phyloP scores from a whole-genome alignment of 441 rosid genomes.

The Populus hybrid region DNA sequence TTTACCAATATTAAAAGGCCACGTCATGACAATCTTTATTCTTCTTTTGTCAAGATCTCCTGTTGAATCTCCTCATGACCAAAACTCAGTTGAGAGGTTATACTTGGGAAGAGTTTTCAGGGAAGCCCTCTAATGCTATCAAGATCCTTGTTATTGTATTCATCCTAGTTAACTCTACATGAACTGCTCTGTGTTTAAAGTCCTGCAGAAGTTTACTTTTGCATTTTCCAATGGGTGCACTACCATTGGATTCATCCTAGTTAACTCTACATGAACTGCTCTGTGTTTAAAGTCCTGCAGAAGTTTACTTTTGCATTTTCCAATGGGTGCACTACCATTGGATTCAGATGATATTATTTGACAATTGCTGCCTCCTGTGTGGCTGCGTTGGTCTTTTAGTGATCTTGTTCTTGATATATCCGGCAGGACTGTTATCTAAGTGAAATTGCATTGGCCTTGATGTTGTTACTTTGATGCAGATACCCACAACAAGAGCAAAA shows the following conservation, averaged over 20 bases:
- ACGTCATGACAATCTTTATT: not conserved
- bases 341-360: not conserved
- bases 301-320: not conserved
- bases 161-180: too few relatives aligned
- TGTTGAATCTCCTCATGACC: too few relatives aligned
- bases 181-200: too few relatives aligned
- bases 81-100: not conserved
- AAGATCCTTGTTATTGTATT: not conserved
- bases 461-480: conserved; percentile 42
- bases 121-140: not conserved
- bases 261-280: too few relatives aligned
- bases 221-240: not conserved
- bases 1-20: not conserved
- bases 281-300: too few relatives aligned
- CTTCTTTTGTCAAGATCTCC: not conserved
- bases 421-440: not conserved
- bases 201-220: too few relatives aligned
- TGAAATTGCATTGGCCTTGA: conserved; percentile 15
- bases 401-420: conserved; percentile 7
- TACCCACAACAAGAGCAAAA: conserved; percentile 92
- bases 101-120: not conserved
- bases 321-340: not conserved
- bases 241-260: not conserved
- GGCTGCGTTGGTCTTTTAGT: conserved; percentile 7
- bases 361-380: not conserved